phyloP scores from a whole-genome alignment of 495 filamentous ascomycete genomes.

The Annulohypoxylon bovei region DNA sequence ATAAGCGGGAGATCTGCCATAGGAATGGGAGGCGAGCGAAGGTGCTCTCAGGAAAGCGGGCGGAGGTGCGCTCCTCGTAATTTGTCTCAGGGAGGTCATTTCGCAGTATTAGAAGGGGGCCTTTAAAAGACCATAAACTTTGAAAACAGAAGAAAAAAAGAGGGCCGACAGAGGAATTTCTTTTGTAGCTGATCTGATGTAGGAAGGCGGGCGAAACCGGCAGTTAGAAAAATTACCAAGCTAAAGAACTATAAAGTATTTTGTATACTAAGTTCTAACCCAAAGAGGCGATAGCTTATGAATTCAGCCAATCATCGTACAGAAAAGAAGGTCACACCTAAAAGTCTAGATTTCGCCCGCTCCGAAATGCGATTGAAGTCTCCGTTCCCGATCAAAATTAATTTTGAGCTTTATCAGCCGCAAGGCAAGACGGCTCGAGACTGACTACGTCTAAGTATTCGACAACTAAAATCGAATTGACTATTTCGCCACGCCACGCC shows the following conservation, averaged over 20 bases:
- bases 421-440: constrained; percentile 9
- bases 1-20: constrained; percentile 65
- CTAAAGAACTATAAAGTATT: constrained; percentile 5
- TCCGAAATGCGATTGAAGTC: constrained; percentile 22
- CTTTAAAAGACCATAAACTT: constrained; percentile 31
- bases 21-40: constrained; percentile 52
- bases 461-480: background rate
- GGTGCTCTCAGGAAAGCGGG: constrained; percentile 51
- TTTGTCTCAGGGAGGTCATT: constrained; percentile 61
- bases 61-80: constrained; percentile 52
- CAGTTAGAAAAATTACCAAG: constrained; percentile 42
- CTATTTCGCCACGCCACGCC: background rate
- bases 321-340: background rate
- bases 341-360: constrained; percentile 20
- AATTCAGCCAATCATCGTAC: constrained; percentile 10
- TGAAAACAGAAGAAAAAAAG: constrained; percentile 5
- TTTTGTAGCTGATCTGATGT: constrained; percentile 32
- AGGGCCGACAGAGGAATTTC: constrained; percentile 32
- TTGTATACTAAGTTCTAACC: constrained; percentile 4
- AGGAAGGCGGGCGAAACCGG: constrained; percentile 41
- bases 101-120: constrained; percentile 27
- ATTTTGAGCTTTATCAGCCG: constrained; percentile 16
- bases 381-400: constrained; percentile 32
- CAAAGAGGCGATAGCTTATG: background rate
- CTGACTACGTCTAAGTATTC: background rate